phyloP scores from a whole-genome alignment of 495 filamentous ascomycete genomes.

The Penicillium canariense region DNA sequence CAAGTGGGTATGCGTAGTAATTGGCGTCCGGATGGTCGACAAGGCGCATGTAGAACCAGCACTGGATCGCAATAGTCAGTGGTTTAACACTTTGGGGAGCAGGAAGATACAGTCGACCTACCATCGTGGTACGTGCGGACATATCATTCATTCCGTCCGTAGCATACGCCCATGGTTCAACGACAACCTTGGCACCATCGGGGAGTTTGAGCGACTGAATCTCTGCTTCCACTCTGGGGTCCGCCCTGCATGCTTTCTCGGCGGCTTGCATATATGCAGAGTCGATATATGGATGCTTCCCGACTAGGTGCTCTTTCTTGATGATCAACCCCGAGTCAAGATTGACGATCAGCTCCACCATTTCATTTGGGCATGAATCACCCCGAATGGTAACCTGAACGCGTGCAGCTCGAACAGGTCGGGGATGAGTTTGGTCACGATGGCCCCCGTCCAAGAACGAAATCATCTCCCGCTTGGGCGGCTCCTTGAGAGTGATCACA shows the following conservation, averaged over 20 bases:
- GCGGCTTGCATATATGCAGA: slow-evolving; percentile 30
- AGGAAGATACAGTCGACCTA: neutral
- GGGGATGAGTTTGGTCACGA: neutral
- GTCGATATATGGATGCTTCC: slow-evolving; percentile 33
- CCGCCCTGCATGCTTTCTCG: slow-evolving; percentile 27
- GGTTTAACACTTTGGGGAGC: no score
- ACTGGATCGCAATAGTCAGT: no score
- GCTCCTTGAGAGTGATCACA: slow-evolving; percentile 28
- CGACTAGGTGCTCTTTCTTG: slow-evolving; percentile 15
- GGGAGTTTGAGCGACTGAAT: slow-evolving; percentile 29
- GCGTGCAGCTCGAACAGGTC: slow-evolving; percentile 19
- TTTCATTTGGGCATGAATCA: slow-evolving; percentile 8
- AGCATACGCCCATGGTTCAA: slow-evolving; percentile 41
- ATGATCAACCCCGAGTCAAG: slow-evolving; percentile 8
- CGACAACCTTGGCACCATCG: slow-evolving; percentile 25
- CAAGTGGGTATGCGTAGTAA: slow-evolving; percentile 73
- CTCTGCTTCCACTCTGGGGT: slow-evolving; percentile 20
- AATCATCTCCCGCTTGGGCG: slow-evolving; percentile 27
- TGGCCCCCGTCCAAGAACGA: slow-evolving; percentile 25
- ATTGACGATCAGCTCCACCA: slow-evolving; percentile 21
- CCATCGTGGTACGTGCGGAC: slow-evolving; percentile 30
- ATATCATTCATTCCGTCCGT: slow-evolving; percentile 42
- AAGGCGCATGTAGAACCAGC: slow-evolving; percentile 34
- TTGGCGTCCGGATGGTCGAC: slow-evolving; percentile 44
- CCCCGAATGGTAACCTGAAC: slow-evolving; percentile 19